Evolutionary conservation across 2,329 filamentous ascomycete species (phyloP).

Genomic region (Tolypocladium tundrense): DNA sequence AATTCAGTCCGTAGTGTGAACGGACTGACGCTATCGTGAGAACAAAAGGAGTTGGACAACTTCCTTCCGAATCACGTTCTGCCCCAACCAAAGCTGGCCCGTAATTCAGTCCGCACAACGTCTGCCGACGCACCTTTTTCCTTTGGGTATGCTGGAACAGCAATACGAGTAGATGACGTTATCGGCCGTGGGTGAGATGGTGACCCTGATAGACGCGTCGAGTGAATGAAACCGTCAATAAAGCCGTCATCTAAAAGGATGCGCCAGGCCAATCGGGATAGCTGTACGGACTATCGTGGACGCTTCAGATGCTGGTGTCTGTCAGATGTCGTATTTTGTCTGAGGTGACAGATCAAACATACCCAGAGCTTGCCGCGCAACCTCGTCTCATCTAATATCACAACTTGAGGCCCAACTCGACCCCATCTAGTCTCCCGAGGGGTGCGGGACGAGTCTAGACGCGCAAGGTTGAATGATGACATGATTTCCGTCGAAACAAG

Average conservation of each 20-base stretch:
- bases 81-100: background rate
- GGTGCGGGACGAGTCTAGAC: background rate
- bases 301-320: slow-evolving; percentile 1
- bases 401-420: background rate
- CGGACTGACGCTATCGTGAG: background rate
- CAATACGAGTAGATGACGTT: background rate
- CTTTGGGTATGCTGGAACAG: background rate
- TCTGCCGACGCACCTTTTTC: background rate
- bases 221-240: background rate
- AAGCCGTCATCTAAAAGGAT: background rate
- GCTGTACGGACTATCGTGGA: background rate
- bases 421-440: background rate
- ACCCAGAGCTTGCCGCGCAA: background rate
- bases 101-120: background rate
- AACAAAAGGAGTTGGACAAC: background rate
- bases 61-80: background rate
- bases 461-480: background rate
- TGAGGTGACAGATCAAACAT: slow-evolving; percentile 8
- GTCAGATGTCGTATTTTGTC: slow-evolving; percentile 7
- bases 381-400: background rate
- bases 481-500: background rate
- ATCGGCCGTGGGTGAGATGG: background rate
- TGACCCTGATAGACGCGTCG: background rate
- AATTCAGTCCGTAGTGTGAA: background rate
- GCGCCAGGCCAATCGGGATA: background rate